phyloP scores from a whole-genome alignment of 139 green algal species.

The Eudorina sp. region DNA sequence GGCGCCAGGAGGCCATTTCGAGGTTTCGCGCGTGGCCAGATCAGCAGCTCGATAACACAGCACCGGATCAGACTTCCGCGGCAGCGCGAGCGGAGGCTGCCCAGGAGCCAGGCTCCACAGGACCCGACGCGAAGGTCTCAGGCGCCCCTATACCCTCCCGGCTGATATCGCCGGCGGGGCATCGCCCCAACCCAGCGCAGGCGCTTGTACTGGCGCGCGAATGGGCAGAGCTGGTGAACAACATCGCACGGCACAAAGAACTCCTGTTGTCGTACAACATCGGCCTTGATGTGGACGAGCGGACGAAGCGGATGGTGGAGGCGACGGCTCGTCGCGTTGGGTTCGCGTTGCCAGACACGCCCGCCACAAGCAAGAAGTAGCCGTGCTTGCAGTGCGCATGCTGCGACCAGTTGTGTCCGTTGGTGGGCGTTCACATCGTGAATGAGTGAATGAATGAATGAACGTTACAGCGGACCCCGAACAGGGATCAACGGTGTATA shows the following conservation, averaged over 20 bases:
- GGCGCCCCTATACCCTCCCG: too few species aligned
- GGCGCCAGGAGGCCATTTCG: slow-evolving; percentile 52
- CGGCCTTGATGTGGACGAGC: slow-evolving; percentile 63
- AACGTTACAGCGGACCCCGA: too few species aligned
- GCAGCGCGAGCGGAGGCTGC: too few species aligned
- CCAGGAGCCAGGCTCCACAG: too few species aligned
- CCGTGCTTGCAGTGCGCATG: neutral
- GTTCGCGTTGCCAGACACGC: slow-evolving; percentile 58
- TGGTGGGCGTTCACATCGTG: too few species aligned
- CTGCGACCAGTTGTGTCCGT: too few species aligned
- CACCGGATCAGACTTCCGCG: too few species aligned
- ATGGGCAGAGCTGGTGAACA: slow-evolving; percentile 55
- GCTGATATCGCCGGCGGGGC: neutral
- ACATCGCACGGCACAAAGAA: slow-evolving; percentile 60
- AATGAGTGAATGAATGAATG: too few species aligned
- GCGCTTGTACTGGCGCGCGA: slow-evolving; percentile 54
- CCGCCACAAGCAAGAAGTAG: neutral
- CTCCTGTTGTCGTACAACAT: slow-evolving; percentile 68
- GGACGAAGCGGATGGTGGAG: slow-evolving; percentile 71
- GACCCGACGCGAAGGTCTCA: too few species aligned
- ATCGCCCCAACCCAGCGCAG: neutral
- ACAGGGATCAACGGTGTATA: too few species aligned
- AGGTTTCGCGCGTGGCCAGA: slow-evolving; percentile 3
- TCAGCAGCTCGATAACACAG: neutral
- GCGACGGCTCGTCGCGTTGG: slow-evolving; percentile 64